Conservation (phyloP, 2,329 filamentous ascomycete species). For the Chrysoporthe cubensis region DNA sequence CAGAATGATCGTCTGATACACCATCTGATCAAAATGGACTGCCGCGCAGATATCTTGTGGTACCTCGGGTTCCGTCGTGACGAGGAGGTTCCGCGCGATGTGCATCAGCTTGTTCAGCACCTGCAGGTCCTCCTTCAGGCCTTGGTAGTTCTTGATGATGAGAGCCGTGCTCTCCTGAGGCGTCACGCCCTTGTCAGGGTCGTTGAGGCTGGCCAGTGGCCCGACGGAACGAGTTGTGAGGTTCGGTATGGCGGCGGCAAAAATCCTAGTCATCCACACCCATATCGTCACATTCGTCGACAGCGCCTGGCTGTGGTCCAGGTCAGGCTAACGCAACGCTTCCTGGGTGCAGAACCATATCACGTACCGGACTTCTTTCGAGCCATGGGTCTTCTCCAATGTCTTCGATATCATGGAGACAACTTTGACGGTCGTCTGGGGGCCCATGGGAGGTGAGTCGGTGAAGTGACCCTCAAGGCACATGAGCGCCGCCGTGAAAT, state of each 20-base stretch:
- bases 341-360: not conserved
- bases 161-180: conserved; percentile 65
- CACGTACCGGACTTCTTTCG: conserved; percentile 61
- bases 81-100: conserved; percentile 66
- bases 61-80: conserved; percentile 66
- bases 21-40: conserved; percentile 67
- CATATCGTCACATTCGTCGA: conserved; percentile 67
- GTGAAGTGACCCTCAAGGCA: conserved; percentile 66
- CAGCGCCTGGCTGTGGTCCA: conserved; percentile 54
- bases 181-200: conserved; percentile 60
- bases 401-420: conserved; percentile 63
- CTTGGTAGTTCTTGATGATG: conserved; percentile 65
- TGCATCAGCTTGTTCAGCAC: conserved; percentile 70
- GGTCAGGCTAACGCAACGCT: conserved; percentile 5
- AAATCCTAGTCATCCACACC: conserved; percentile 67
- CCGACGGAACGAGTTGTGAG: conserved; percentile 64
- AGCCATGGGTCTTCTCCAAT: conserved; percentile 65
- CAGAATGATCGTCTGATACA: conserved; percentile 67
- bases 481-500: conserved; percentile 63
- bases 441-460: conserved; percentile 60
- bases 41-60: conserved; percentile 69
- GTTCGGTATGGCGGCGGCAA: conserved; percentile 63
- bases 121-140: conserved; percentile 64
- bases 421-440: conserved; percentile 57
- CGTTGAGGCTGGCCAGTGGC: conserved; percentile 55